Percentiles rank a stretch among this genome's conserved stretches.
Evolutionary conservation across 2,329 filamentous ascomycete genomes (phyloP).

Genomic region (Sporothrix schenckii): DNA sequence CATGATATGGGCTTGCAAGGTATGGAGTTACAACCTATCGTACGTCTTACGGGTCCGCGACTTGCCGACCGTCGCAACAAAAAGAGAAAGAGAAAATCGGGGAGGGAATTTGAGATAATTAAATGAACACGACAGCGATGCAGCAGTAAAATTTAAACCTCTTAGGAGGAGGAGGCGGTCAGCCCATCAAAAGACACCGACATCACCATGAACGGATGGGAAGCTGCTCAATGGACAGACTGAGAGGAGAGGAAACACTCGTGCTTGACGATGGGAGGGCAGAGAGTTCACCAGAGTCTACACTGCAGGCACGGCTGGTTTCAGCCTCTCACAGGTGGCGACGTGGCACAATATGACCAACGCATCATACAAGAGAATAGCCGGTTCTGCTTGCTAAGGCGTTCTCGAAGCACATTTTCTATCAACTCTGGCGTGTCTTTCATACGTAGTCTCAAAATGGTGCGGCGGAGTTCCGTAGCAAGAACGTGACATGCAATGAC

Average conservation of each 20-base stretch:
- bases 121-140: neutral
- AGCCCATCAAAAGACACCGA: slow-evolving; percentile 12
- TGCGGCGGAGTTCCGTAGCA: neutral
- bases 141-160: neutral
- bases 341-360: slow-evolving; percentile 34
- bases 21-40: neutral
- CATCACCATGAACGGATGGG: neutral
- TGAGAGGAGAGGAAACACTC: neutral
- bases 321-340: slow-evolving; percentile 36
- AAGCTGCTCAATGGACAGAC: neutral
- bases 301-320: slow-evolving; percentile 13
- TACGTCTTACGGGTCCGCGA: neutral
- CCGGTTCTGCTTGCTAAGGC: neutral
- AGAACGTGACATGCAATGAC: neutral
- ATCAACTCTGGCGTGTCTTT: neutral
- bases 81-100: neutral
- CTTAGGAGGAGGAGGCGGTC: neutral
- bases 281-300: slow-evolving; percentile 12
- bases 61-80: slow-evolving; percentile 4
- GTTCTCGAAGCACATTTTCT: neutral
- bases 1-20: neutral
- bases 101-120: neutral
- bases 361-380: slow-evolving; percentile 13
- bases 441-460: neutral
- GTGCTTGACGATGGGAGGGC: slow-evolving; percentile 4